Evolutionary conservation across 331 rosid genomes (phyloP).

Genomic region (Stylosanthes scabra): DNA sequence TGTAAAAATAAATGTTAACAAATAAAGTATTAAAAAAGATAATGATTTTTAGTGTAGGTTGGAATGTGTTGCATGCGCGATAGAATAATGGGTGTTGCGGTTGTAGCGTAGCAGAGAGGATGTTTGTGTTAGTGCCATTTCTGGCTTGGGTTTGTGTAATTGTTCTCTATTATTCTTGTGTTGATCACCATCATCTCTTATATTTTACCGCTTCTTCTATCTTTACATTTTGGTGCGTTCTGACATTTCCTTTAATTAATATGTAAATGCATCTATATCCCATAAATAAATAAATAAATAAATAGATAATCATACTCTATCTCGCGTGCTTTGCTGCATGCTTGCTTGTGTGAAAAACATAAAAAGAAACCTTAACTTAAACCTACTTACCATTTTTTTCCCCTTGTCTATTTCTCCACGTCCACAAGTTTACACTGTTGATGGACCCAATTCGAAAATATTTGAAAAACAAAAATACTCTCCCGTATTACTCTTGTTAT

Average conservation of each 20-base stretch:
- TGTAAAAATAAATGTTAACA: no score
- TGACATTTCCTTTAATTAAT: slow-evolving; percentile 3
- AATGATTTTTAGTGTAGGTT: no score
- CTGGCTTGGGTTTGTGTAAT: slow-evolving; percentile 33
- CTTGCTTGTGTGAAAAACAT: not conserved
- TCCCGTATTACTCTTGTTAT: no score
- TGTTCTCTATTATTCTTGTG: slow-evolving; percentile 31
- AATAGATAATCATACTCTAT: no score
- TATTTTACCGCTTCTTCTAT: not conserved
- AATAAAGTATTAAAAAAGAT: no score
- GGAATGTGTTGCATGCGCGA: no score
- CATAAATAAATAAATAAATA: not conserved
- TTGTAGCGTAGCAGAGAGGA: slow-evolving; percentile 32
- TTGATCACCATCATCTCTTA: not conserved
- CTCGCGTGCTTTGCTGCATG: slow-evolving; percentile 2
- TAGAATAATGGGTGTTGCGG: slow-evolving; percentile 26
- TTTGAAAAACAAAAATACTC: no score
- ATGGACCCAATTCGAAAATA: no score
- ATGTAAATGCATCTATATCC: not conserved
- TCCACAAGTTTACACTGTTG: not conserved
- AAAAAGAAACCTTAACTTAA: not conserved
- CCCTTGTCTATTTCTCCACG: not conserved
- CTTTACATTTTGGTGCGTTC: not conserved
- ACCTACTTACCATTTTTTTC: not conserved
- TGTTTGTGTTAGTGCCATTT: slow-evolving; percentile 35